Conservation (phyloP, 148 eudicot genomes). For the Vaccinium darrowii region DNA sequence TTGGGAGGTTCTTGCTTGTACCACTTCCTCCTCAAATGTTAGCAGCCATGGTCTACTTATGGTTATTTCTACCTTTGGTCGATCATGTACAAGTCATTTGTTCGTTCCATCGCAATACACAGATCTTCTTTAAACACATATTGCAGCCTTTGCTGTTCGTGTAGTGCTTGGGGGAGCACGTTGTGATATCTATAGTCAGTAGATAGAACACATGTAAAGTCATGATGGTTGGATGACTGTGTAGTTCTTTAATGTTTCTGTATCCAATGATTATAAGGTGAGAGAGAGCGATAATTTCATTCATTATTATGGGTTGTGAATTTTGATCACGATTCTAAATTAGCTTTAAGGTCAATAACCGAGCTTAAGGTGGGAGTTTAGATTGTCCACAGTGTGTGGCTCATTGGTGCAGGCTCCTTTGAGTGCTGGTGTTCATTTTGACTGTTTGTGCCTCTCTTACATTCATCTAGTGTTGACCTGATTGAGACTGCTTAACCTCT, state of each 20-base stretch:
- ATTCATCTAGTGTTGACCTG: constrained; percentile 10
- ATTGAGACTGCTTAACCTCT: constrained; percentile 14
- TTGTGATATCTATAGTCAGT: not conserved
- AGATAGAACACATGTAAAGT: not conserved
- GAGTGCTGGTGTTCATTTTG: not conserved
- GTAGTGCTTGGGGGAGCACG: not conserved
- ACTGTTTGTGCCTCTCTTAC: not conserved
- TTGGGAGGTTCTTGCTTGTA: not conserved
- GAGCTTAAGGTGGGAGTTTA: not conserved
- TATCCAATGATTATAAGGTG: not conserved
- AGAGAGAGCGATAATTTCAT: not conserved
- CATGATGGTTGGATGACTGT: not conserved
- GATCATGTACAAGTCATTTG: not conserved
- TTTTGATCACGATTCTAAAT: not conserved
- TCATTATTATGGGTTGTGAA: not conserved
- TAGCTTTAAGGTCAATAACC: not conserved
- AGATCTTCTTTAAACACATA: not conserved
- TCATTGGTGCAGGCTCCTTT: not conserved
- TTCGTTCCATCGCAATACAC: not conserved
- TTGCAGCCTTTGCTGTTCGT: not conserved
- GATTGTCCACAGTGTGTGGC: not conserved
- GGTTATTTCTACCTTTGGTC: not conserved
- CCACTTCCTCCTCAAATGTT: not conserved
- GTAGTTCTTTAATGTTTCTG: not conserved
- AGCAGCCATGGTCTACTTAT: not conserved